Evolutionary conservation across 768 basidiomycete species (phyloP), one percentile per base, ranked within the genome.

Genomic region (Kwoniella europaea): DNA sequence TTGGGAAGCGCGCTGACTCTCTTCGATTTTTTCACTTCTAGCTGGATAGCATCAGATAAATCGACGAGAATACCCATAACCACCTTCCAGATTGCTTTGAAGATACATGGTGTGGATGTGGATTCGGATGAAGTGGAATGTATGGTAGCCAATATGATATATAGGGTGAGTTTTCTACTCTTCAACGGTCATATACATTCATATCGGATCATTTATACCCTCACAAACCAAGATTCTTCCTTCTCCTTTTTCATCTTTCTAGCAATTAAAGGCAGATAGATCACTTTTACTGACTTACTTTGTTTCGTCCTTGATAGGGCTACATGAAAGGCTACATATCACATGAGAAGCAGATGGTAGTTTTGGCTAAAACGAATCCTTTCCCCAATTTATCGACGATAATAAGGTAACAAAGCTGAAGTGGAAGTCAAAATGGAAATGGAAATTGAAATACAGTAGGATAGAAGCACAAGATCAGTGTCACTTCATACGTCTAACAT

Each of bases 241-340:
- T 35, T 35, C 35, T 35, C 35, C 35, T 35, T 35, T 35, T 35
- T 35, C 46, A 50, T 50, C 46, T 50, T 50, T 50, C 46, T 50
- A 18, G 13, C 41, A n/a, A 35, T 35, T 3, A 35, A 35, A 12
- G 10, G 6, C 46, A 16, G 4, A 4, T 29, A 13, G 10, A 29
- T 50, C 46, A 18, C 35, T 35, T 35, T 35, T 35, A 50, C 46
- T 50, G 46, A 50, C 46, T 50, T 35, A 9, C 2, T 50, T 10
- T 50, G 46, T 12, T 43, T 29, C 15, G 52, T 42, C 24, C 5
- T 4, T 35, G 35, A 35, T 68, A 86, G 85, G 92, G 92, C 20
- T 92, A 90, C 82, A 90, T 98, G 84, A 88, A 92, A 62, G 97
- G 97, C 10, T 99, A 98, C 84, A 94, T 99, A 77, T 94, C 93